A percentile compares a stretch with the other conserved stretches of the same genome.
Conservation (phyloP, 352 stramenopile genomes). For the Phytophthora nicotianae region DNA sequence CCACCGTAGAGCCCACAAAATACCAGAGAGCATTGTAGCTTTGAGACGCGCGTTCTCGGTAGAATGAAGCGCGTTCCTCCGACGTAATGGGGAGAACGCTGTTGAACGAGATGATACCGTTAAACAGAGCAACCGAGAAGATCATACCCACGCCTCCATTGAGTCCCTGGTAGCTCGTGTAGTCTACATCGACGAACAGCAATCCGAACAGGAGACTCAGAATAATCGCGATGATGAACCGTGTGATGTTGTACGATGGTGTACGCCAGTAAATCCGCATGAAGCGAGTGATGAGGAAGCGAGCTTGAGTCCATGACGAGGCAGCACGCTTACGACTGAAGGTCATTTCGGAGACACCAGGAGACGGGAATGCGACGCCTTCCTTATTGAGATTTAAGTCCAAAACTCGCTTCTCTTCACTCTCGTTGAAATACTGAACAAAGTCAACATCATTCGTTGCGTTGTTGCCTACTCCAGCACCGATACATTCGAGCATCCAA, state of each 20-base stretch:
- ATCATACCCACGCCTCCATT: constrained; percentile 73
- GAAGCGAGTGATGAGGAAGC: constrained; percentile 46
- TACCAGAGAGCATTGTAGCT: constrained; percentile 81
- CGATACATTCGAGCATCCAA: constrained; percentile 50
- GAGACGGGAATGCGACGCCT: constrained; percentile 35
- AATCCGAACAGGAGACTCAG: constrained; percentile 68
- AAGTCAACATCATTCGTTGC: constrained; percentile 30
- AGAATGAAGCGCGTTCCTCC: constrained; percentile 67
- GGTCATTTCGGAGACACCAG: constrained; percentile 34
- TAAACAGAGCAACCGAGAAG: constrained; percentile 83
- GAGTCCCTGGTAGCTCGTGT: constrained; percentile 40
- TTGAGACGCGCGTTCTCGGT: constrained; percentile 68
- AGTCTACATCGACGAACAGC: constrained; percentile 64
- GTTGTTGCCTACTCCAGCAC: constrained; percentile 36
- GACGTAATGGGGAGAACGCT: constrained; percentile 73
- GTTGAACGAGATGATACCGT: constrained; percentile 69
- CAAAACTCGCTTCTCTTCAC: constrained; percentile 32
- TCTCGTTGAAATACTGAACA: constrained; percentile 34
- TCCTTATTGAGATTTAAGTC: constrained; percentile 40
- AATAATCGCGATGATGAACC: constrained; percentile 59
- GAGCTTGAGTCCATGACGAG: constrained; percentile 25
- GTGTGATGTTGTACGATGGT: constrained; percentile 81
- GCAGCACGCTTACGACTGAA: constrained; percentile 46
- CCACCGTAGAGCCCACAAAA: constrained; percentile 39
- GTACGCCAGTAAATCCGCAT: constrained; percentile 81